Percentiles rank a stretch among this genome's conserved stretches.
Conservation (phyloP, 176 grass and related monocot species). For the Oryza coarctata region DNA sequence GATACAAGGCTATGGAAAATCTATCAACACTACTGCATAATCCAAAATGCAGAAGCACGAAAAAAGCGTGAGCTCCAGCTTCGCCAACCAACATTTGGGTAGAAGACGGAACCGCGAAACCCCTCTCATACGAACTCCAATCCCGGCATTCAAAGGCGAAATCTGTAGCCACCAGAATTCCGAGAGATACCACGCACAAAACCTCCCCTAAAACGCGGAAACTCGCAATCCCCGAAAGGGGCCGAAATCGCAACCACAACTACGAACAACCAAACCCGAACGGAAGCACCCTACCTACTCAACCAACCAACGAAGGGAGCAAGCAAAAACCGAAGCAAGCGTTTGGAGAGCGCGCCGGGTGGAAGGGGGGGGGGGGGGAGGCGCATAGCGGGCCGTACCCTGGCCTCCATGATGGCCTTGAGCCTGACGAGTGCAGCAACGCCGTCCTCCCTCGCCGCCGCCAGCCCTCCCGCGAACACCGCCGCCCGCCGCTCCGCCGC, state of each 20-base stretch:
- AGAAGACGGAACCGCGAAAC: not conserved
- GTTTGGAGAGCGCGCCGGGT: too few relatives aligned
- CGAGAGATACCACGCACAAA: slow-evolving; percentile 3
- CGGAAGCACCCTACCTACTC: not conserved
- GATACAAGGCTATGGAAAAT: not conserved
- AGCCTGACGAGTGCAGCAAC: slow-evolving; percentile 50
- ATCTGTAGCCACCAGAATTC: slow-evolving; percentile 27
- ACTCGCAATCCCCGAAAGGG: not conserved
- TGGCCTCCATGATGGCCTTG: slow-evolving; percentile 57
- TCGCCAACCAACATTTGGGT: not conserved
- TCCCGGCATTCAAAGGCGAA: not conserved
- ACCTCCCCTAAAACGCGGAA: slow-evolving; percentile 25
- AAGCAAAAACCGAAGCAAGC: slow-evolving; percentile 2
- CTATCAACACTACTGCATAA: not conserved
- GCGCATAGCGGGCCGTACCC: slow-evolving; percentile 11
- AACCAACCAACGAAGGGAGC: not conserved
- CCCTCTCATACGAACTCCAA: slow-evolving; percentile 6
- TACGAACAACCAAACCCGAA: not conserved
- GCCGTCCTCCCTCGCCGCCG: slow-evolving; percentile 52
- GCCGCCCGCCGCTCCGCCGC: slow-evolving; percentile 64
- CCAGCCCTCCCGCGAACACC: slow-evolving; percentile 21
- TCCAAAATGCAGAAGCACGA: slow-evolving; percentile 21
- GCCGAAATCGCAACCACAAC: slow-evolving; percentile 12
- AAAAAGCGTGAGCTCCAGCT: slow-evolving; percentile 5
- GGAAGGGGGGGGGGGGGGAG: too few relatives aligned